phyloP scores from a whole-genome alignment of 1,284 basidiomycete genomes.

The Farysia itapuensis region DNA sequence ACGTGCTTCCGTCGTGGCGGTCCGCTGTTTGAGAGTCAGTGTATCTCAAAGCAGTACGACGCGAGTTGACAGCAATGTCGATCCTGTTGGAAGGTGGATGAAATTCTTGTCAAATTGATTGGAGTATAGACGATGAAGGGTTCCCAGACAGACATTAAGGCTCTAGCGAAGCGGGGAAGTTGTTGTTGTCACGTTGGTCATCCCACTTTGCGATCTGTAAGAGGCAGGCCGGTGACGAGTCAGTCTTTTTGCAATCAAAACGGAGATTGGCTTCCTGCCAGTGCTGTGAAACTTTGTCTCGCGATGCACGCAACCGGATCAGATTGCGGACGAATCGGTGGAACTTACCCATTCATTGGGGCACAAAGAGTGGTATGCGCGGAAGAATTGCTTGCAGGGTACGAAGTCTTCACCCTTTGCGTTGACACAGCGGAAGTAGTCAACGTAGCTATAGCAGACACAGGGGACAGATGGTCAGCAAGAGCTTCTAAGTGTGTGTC shows the following conservation, averaged over 20 bases:
- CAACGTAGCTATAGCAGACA: slow-evolving; percentile 53
- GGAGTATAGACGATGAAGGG: no score
- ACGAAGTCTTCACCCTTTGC: slow-evolving; percentile 97
- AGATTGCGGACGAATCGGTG: neutral
- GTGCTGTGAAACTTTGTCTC: neutral
- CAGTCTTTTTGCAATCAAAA: no score
- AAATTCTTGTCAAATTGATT: no score
- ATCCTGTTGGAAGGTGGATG: no score
- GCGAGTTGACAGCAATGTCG: no score
- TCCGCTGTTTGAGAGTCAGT: no score
- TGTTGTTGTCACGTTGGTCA: slow-evolving; percentile 57
- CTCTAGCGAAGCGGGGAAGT: slow-evolving; percentile 57
- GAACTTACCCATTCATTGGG: slow-evolving; percentile 67
- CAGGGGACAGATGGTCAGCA: no score
- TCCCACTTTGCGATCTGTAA: slow-evolving; percentile 57
- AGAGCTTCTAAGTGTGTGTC: no score
- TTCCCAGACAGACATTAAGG: no score
- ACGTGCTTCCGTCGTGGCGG: no score
- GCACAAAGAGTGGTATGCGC: slow-evolving; percentile 93
- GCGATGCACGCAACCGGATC: neutral
- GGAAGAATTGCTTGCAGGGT: slow-evolving; percentile 98
- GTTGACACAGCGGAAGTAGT: slow-evolving; percentile 95
- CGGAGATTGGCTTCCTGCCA: neutral
- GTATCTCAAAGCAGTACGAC: no score
- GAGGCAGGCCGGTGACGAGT: no score